Base-by-base conservation (phyloP, 1,139 yeast genomes). In the Blastobotrys ciferrii region DNA sequence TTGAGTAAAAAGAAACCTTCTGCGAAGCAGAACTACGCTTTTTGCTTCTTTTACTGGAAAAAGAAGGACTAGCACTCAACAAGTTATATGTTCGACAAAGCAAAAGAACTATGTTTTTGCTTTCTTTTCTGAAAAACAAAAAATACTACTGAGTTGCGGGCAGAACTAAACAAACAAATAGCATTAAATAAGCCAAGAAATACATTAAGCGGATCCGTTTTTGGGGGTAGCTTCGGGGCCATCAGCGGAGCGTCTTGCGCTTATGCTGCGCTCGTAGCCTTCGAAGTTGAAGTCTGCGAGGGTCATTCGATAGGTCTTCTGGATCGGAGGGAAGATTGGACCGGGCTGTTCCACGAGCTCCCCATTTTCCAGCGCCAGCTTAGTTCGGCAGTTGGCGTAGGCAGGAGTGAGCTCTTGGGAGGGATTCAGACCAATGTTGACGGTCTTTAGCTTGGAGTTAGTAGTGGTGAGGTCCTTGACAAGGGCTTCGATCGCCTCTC, bases 181-280 rank as follows among this genome's bases (percentile, higher is more conserved):
- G 13, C 17, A 23, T 15, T 14, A 37, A 35, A 42, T 14, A 23
- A 15, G 17, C 15, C 11, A 43, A 36, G 28, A 30, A 35, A 43
- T 23, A 23, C 28, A 23, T 23, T 23, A 23, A 5, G 28, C 5
- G 28, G 28, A 5, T 23, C n/a, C n/a, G n/a, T n/a, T n/a, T n/a
- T n/a, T n/a, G n/a, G n/a, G n/a, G n/a, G n/a, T n/a, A n/a, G n/a
- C n/a, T n/a, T n/a, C n/a, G n/a, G n/a, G n/a, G n/a, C n/a, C n/a
- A n/a, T n/a, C n/a, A n/a, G 28, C 28, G 9, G 28, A 23, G 9
- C 9, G 28, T 9, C 9, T 5, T 23, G 9, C 9, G 28, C 28
- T 23, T 9, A 23, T 23, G 5, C 9, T 5, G 28, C 28, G 28
- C 9, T 23, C 28, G 9, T 23, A 23, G 9, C 9, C 28, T 5